Conservation (phyloP, 148 eudicot species). For the Rheum nobile region DNA sequence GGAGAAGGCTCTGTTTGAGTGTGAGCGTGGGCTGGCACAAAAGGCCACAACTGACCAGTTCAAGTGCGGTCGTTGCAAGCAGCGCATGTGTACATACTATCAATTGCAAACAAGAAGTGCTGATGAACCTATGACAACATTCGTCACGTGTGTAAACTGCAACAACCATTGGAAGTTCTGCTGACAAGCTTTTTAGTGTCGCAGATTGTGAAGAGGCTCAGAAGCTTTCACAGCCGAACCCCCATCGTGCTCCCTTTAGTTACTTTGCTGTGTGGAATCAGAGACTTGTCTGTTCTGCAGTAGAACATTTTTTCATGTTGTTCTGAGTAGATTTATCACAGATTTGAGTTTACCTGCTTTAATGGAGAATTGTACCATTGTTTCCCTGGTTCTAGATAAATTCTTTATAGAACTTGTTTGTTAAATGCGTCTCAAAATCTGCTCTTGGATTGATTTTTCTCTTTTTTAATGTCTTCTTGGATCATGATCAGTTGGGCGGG, state of each 20-base stretch:
- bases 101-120: conserved; percentile 72
- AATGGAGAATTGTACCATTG: too few relatives aligned
- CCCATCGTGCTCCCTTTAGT: too few relatives aligned
- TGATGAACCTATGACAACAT: conserved; percentile 73
- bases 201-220: not conserved
- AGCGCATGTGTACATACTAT: conserved; percentile 48
- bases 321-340: too few relatives aligned
- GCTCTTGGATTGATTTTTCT: too few relatives aligned
- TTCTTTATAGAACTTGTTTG: too few relatives aligned
- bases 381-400: too few relatives aligned
- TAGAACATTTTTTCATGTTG: not conserved
- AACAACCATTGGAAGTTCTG: conserved; percentile 74
- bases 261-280: too few relatives aligned
- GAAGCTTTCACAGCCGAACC: too few relatives aligned
- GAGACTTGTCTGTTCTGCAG: not conserved
- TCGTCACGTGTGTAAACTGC: conserved; percentile 67
- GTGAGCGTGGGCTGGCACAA: conserved; percentile 45
- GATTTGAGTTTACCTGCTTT: too few relatives aligned
- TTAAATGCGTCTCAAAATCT: too few relatives aligned
- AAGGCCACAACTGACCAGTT: conserved; percentile 60
- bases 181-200: conserved; percentile 9
- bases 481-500: too few relatives aligned
- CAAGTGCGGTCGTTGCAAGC: conserved; percentile 54
- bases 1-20: conserved; percentile 48
- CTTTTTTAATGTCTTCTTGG: too few relatives aligned